Evolutionary conservation across 73 alveolate genomes (phyloP), one percentile per base, ranked within the genome.

Genomic region (Durusdinium trenchii): DNA sequence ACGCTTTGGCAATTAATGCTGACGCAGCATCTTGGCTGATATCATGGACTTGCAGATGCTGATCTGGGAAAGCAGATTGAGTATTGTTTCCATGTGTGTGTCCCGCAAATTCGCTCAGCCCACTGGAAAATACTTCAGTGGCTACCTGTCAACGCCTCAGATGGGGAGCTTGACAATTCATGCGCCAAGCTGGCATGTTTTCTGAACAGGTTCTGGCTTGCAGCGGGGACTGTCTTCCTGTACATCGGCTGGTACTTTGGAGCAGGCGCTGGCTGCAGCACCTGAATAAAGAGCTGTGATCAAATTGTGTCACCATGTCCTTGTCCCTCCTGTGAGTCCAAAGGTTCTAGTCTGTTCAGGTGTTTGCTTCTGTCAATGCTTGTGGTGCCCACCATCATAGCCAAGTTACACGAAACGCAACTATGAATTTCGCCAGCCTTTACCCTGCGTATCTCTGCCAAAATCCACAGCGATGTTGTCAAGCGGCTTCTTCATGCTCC

Each of bases 401-500:
- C 73, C 30, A 23, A 60, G 73, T 32, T 60, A 32, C 73, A 23
- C 30, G n/a, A 2, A 60, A n/a, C n/a, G n/a, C n/a, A n/a, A n/a
- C n/a, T n/a, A n/a, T n/a, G n/a, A n/a, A n/a, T n/a, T 60, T 23
- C 6, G 61, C 45, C 89, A 87, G 96, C 86, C 78, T 91, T 91
- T 76, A 67, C 98, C 79, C 30, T 91, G 98, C 98, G 98, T 32
- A 91, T 91, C 98, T 91, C 98, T 45, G 48, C 84, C 79, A 36
- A 69, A 76, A 69, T 91, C 78, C 98, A 91, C 89, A 50, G 78
- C 90, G 40, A 14, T 16, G 90, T 91, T 45, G 82, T 91, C 78
- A n/a, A 47, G 18, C 98, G 67, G 78, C 98, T 91, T n/a, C 84
- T 91, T 40, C 98, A 91, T 69, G 98, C 98, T 20, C 98, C 98